A percentile compares a stretch with the other conserved stretches of the same genome.
phyloP scores from a whole-genome alignment of 2,329 filamentous ascomycete species.

The Ophiostoma populinum region DNA sequence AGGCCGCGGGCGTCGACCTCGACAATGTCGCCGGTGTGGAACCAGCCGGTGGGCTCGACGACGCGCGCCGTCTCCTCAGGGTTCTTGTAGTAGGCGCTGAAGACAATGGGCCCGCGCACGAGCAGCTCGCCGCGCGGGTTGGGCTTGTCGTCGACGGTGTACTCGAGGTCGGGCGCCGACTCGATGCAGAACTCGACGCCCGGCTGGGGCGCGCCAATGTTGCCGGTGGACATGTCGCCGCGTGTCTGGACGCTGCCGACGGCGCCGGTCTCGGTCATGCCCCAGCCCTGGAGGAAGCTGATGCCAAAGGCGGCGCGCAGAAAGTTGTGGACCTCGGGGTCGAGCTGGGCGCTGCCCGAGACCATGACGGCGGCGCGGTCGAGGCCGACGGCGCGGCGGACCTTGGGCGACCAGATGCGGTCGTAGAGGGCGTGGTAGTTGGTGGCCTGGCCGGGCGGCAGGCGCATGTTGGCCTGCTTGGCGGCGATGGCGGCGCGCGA shows the following conservation, averaged over 20 bases:
- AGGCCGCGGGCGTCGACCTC: slow-evolving; percentile 71
- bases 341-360: slow-evolving; percentile 78
- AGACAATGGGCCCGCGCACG: slow-evolving; percentile 62
- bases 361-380: slow-evolving; percentile 58
- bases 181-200: slow-evolving; percentile 60
- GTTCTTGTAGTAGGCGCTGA: slow-evolving; percentile 82
- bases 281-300: slow-evolving; percentile 74
- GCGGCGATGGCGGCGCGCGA: slow-evolving; percentile 63
- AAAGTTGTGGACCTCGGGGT: slow-evolving; percentile 77
- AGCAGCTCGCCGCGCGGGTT: slow-evolving; percentile 80
- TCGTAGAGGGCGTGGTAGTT: slow-evolving; percentile 67
- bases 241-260: slow-evolving; percentile 50
- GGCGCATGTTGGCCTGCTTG: slow-evolving; percentile 65
- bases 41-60: slow-evolving; percentile 83
- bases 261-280: slow-evolving; percentile 86
- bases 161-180: slow-evolving; percentile 89
- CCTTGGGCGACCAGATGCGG: slow-evolving; percentile 81
- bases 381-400: slow-evolving; percentile 66
- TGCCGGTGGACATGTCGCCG: slow-evolving; percentile 59
- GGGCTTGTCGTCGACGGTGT: slow-evolving; percentile 73
- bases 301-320: slow-evolving; percentile 68
- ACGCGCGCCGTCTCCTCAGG: slow-evolving; percentile 70
- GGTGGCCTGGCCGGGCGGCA: slow-evolving; percentile 54
- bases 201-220: slow-evolving; percentile 58
- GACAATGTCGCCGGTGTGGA: slow-evolving; percentile 87